Evolutionary conservation across 495 filamentous ascomycete species (phyloP).

Genomic region (Hyaloscypha finlandica): DNA sequence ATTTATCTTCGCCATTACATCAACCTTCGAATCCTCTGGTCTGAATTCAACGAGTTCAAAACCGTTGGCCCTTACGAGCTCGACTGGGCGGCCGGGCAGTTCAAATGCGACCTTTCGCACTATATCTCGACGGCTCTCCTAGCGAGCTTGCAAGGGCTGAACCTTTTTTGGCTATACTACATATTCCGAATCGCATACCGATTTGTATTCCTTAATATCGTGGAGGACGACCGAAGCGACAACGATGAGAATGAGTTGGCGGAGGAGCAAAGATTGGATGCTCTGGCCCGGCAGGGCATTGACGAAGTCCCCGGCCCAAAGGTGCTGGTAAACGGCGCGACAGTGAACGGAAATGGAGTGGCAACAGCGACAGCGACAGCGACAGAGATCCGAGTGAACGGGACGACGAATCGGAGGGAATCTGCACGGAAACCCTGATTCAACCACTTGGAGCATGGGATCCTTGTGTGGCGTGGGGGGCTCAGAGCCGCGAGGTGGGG

Average conservation of each 20-base stretch:
- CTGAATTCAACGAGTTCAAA: constrained; percentile 82
- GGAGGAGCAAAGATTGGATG: constrained; percentile 32
- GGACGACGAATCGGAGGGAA: constrained; percentile 30
- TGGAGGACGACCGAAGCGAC: constrained; percentile 56
- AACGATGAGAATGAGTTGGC: constrained; percentile 48
- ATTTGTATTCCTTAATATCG: constrained; percentile 46
- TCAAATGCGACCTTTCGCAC: constrained; percentile 79
- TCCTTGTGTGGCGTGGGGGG: constrained; percentile 19
- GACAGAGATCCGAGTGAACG: constrained; percentile 17
- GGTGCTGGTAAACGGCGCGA: constrained; percentile 19
- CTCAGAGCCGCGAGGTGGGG: constrained; percentile 11
- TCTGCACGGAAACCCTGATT: constrained; percentile 24
- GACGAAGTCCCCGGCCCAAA: constrained; percentile 19
- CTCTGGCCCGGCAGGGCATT: constrained; percentile 12
- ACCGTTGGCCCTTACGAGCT: constrained; percentile 86
- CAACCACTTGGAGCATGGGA: constrained; percentile 13
- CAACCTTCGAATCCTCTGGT: constrained; percentile 85
- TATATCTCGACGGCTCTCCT: constrained; percentile 71
- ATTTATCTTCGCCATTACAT: constrained; percentile 90
- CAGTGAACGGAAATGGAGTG: constrained; percentile 24
- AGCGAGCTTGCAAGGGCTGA: constrained; percentile 74
- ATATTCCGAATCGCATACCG: constrained; percentile 73
- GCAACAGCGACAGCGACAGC: constrained; percentile 20
- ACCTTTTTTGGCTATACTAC: constrained; percentile 85
- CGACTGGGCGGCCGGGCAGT: constrained; percentile 81